Conservation (phyloP, 768 basidiomycete genomes). For the Leccinum ochraceum region DNA sequence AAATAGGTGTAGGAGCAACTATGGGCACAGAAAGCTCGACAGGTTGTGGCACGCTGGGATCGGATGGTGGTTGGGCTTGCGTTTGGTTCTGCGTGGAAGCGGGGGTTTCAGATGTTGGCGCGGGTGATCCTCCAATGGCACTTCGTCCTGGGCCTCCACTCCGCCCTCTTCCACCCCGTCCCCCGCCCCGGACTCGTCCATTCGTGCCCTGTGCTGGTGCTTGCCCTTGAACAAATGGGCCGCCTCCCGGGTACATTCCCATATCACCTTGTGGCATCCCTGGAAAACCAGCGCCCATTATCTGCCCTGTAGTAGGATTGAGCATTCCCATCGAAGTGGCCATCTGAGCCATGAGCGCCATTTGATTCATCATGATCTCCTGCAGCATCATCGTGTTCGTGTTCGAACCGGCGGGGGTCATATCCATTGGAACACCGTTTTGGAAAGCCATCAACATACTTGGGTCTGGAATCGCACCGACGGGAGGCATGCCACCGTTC, state of each 20-base stretch:
- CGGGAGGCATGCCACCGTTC: conserved; percentile 46
- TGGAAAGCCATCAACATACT: conserved; percentile 46
- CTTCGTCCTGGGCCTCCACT: conserved; percentile 47
- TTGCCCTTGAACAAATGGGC: conserved; percentile 25
- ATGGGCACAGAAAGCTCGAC: conserved; percentile 19
- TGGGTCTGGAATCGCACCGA: conserved; percentile 26
- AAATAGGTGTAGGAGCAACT: conserved; percentile 27
- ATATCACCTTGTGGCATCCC: conserved; percentile 58
- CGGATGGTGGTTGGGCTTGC: conserved; percentile 20
- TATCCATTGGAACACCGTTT: conserved; percentile 47
- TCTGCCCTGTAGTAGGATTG: conserved; percentile 57
- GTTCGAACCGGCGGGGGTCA: conserved; percentile 53
- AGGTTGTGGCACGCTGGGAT: conserved; percentile 12
- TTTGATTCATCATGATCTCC: conserved; percentile 90
- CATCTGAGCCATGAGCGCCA: conserved; percentile 94
- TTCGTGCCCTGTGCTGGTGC: conserved; percentile 21
- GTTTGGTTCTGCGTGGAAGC: conserved; percentile 21
- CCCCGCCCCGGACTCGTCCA: conserved; percentile 46
- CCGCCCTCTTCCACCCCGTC: conserved; percentile 46
- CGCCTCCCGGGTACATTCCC: conserved; percentile 44
- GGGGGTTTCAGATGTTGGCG: conserved; percentile 21
- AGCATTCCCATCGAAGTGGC: conserved; percentile 81
- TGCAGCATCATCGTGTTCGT: conserved; percentile 73
- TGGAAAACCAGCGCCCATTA: conserved; percentile 55
- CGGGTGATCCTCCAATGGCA: conserved; percentile 27